phyloP scores from a whole-genome alignment of 495 filamentous ascomycete species.

The Penicillium tannophilum region DNA sequence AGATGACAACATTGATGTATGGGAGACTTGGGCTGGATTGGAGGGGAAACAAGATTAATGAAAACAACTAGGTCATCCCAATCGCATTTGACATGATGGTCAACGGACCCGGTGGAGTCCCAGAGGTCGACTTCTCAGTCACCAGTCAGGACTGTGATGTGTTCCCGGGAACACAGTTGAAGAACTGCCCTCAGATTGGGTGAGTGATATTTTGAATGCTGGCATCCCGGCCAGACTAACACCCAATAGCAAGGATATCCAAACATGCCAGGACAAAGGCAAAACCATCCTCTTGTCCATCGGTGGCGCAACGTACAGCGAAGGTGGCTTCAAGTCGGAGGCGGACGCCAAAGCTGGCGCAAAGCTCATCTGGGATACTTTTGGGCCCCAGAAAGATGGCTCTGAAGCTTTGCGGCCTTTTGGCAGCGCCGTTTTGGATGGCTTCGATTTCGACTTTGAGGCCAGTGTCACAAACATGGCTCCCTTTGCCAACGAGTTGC shows the following conservation, averaged over 20 bases:
- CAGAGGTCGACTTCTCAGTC: conserved; percentile 62
- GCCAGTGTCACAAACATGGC: conserved; percentile 50
- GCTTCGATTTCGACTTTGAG: conserved; percentile 74
- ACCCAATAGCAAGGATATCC: conserved; percentile 54
- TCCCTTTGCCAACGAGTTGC: conserved; percentile 57
- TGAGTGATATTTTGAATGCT: conserved; percentile 26
- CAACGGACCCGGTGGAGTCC: conserved; percentile 49
- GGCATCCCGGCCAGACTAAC: conserved; percentile 21
- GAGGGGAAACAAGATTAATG: conserved; percentile 4
- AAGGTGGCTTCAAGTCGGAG: conserved; percentile 60
- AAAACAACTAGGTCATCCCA: conserved; percentile 52
- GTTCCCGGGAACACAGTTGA: conserved; percentile 57
- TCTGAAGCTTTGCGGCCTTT: conserved; percentile 59
- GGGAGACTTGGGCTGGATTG: conserved; percentile 1
- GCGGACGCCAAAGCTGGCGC: conserved; percentile 58
- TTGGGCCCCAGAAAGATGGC: conserved; percentile 45
- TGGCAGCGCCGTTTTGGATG: conserved; percentile 63
- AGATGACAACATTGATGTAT: conserved; percentile 46
- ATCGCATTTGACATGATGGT: conserved; percentile 63
- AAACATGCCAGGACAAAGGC: conserved; percentile 61
- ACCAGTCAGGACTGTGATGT: conserved; percentile 58
- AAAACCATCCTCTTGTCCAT: conserved; percentile 71
- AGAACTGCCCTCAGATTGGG: conserved; percentile 65
- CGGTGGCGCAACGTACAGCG: conserved; percentile 63
- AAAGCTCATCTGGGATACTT: conserved; percentile 65